Evolutionary conservation across 108 stramenopile species (phyloP), one percentile per base, ranked within the genome.

Genomic region (Aurantiochytrium sp.): DNA sequence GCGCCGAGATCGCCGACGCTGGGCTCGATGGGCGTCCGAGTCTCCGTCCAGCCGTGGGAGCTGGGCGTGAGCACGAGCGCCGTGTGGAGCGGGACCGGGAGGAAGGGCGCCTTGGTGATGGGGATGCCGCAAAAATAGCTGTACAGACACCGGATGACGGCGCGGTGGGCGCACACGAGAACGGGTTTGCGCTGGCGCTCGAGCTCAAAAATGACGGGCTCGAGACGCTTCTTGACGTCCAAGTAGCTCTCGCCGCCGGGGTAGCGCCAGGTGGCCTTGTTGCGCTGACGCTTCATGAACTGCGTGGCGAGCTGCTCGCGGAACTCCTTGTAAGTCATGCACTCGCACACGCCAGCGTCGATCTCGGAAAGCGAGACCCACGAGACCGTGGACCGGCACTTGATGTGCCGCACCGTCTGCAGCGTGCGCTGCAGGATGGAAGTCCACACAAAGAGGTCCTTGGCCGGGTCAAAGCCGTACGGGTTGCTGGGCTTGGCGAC

Each of bases 61-160:
- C 96, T 94, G 22, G 98, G 98, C 24, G 93, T 94, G 85, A 99
- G 91, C 89, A 97, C 93, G 90, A 99, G 97, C 37, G 98, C 97
- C 68, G 97, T 96, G 92, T 99, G 98, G 34, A 99, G 91, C 31
- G 98, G 98, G 55, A 99, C 97, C 87, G 92, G 92, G 30, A 98
- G 96, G 89, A 97, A 98, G 2, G 99, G 98, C 22, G 97, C 97
- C 90, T 98, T 95, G 55, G 96, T 96, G 17, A 96, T 93, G 45
- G 96, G 93, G 37, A 98, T 88, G 54, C 97, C 99, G 97, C 98
- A 96, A 89, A 98, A 98, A 94, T 98, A 99, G 50, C 97, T 97
- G 91, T 98, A 99, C 41, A 99, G 91, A 85, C 97, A 96, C 31
- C 98, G 93, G 65, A 97, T 91, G 85, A 99, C 97, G 22, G 97